Base-by-base conservation (phyloP, 2,329 filamentous ascomycete genomes). In the Pseudohalonectria lignicola region DNA sequence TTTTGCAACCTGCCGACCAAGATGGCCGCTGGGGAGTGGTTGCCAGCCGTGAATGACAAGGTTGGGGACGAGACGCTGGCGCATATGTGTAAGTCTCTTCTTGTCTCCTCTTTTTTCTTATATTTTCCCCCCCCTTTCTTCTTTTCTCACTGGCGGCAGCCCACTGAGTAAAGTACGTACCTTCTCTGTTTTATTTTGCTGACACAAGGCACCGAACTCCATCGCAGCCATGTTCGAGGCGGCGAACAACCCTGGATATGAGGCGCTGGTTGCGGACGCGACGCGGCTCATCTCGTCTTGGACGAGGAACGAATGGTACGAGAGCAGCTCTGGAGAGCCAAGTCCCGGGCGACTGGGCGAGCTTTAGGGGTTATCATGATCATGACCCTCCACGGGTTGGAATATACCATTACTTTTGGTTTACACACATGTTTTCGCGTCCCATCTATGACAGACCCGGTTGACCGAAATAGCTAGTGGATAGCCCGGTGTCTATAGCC, bases 1-100 rank as follows among this genome's bases (percentile, higher is more conserved):
- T 98, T 96, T 55, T 94, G 88, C 62, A 85, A 86, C 41, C 56
- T 94, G 39, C 86, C 87, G 2, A 69, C 70, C 46, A 71, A 67
- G 40, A 44, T 59, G 40, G 43, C 49, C 5, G 59, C 71, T 43
- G 61, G 74, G 51, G 45, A 69, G 49, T 93, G 85, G 82, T 67
- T 69, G 45, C 71, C 76, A 50, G 80, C 77, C 4, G 66, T 87
- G 40, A 98, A 96, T 54, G 79, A 93, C 43, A 76, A 74, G 49
- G 86, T 82, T 1, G 64, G 61, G 10, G 86, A 94, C 49, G 92
- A 96, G 64, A 78, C 80, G 1, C 64, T 64, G 45, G 90, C 90
- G 20, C 92, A 96, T 59, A 85, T 80, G 66, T 66, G 74, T 69
- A 67, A 59, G 71, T 66, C 19, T 19, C 26, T 2, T 10, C 17